Percentiles rank a stretch among this genome's conserved stretches.
phyloP scores from a whole-genome alignment of 257 asterid species.

The Solanum acaule region DNA sequence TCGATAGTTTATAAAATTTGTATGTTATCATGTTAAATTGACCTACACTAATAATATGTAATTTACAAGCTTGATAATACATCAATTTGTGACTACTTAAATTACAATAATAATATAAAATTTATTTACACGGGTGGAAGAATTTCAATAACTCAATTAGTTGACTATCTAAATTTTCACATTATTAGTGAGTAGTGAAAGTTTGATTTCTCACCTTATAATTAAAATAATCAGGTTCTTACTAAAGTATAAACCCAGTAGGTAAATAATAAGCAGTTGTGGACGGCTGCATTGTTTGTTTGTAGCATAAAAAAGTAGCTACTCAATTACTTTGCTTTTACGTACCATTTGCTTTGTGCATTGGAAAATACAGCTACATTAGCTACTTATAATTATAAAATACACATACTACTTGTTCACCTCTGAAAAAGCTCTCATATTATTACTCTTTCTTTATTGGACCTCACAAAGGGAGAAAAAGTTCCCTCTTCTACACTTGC shows the following conservation, averaged over 20 bases:
- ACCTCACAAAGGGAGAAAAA: neutral
- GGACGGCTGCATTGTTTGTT: neutral
- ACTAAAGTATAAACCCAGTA: neutral
- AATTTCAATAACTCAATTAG: no score
- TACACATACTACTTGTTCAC: neutral
- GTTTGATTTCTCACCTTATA: neutral
- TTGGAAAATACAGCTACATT: neutral
- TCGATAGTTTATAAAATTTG: neutral
- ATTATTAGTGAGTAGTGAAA: accelerated
- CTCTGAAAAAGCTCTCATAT: neutral
- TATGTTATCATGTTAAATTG: neutral
- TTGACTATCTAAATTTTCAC: no score
- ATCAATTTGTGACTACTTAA: neutral
- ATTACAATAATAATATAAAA: neutral
- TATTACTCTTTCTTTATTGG: neutral
- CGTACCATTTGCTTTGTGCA: neutral
- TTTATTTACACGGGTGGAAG: neutral
- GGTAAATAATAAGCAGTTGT: neutral
- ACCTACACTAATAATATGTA: neutral
- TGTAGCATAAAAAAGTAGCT: neutral
- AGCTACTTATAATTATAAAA: neutral
- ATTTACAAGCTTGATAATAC: neutral
- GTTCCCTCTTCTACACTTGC: neutral
- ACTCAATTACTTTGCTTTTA: neutral
- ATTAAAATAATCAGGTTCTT: neutral